phyloP scores from a whole-genome alignment of 2,329 filamentous ascomycete species.

The Penicillium italicum region DNA sequence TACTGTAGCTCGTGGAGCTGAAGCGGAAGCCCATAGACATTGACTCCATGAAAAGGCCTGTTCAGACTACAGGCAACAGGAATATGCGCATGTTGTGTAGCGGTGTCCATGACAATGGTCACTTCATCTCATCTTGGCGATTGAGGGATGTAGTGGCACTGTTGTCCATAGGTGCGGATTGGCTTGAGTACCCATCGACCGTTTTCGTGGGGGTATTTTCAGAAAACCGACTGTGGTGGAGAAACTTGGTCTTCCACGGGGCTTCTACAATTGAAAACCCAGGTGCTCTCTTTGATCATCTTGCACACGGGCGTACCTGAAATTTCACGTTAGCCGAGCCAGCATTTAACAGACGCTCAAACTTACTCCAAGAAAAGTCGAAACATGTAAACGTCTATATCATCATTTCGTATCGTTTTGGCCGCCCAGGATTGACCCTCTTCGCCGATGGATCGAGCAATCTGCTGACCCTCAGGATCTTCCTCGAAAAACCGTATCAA shows the following conservation, averaged over 20 bases:
- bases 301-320: constrained; percentile 12
- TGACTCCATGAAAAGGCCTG: too few relatives aligned
- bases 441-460: constrained; percentile 53
- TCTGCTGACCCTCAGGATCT: constrained; percentile 46
- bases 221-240: not conserved
- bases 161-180: not conserved
- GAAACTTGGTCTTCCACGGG: not conserved
- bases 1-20: not conserved
- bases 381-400: constrained; percentile 56
- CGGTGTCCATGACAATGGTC: not conserved
- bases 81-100: not conserved
- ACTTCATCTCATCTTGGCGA: not conserved
- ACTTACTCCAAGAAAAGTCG: constrained; percentile 52
- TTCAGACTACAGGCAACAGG: not conserved
- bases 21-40: too few relatives aligned
- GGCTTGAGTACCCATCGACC: not conserved
- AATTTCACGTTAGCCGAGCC: not conserved
- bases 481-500: constrained; percentile 48
- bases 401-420: constrained; percentile 54
- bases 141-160: not conserved
- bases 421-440: constrained; percentile 54
- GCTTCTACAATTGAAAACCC: not conserved
- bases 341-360: not conserved
- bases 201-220: too few relatives aligned
- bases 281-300: constrained; percentile 8